Base-by-base conservation (phyloP, 1,284 basidiomycete species). In the Exobasidium cylindrosporum region DNA sequence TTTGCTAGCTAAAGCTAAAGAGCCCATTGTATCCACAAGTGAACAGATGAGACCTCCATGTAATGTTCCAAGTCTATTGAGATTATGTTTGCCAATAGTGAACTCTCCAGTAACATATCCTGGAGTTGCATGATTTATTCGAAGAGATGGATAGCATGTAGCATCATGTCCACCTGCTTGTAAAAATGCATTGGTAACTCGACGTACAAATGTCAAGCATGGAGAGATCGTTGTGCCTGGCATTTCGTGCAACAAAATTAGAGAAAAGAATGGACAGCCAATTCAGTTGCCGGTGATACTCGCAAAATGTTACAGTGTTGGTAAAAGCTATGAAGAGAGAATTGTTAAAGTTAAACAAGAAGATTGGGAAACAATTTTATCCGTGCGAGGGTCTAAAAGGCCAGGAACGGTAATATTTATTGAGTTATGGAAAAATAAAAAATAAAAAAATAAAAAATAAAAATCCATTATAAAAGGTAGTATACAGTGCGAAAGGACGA, bases 31-130 rank as follows among this genome's bases (percentile, higher is more conserved):
- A 78, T 94, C 91, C 7, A 90, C 90, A 21, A 95, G 81, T 1
- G 90, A 90, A 73, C 90, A 81, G 70, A 93, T 87, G 44, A 93
- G 83, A 5, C 92, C 92, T 11, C 92, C 91, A 72, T 94, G 92
- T 7, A 90, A 87, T 71, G 84, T 70, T 6, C 67, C 65, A 11
- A 77, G 67, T 17, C 77, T 68, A 46, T 79, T 79, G 53, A 79
- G 54, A 57, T 79, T 76, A 32, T 72, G 64, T 1, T 56, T 7
- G 5, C 54, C 60, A 50, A 79, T 72, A 5, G 24, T 31, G 46
- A 78, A 68, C 6, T 62, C 45, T 29, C 57, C 70, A 6, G 54
- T 57, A 29, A 79, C 62, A 21, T 44, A 57, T n/a, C 77, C 77
- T 13, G 77, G 77, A 0, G 11, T 24, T 0, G 77, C 76, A 5